Evolutionary conservation across 2,329 filamentous ascomycete species (phyloP).

Genomic region (Aaosphaeria arxii): DNA sequence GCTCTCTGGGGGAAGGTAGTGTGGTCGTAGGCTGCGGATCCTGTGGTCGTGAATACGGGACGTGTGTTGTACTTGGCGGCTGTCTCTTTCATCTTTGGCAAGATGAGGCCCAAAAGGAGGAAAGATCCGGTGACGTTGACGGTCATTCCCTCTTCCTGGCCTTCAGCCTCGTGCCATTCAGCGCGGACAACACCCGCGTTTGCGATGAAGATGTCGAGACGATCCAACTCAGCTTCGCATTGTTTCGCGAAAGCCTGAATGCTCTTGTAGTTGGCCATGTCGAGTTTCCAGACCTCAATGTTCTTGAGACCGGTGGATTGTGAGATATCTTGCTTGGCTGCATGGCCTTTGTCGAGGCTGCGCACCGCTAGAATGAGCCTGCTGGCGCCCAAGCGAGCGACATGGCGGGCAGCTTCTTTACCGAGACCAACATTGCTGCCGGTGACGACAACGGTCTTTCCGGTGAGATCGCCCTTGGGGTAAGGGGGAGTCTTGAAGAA

Average conservation of each 20-base stretch:
- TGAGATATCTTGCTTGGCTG: conserved; percentile 30
- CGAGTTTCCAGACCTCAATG: conserved; percentile 48
- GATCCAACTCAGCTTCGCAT: conserved; percentile 12
- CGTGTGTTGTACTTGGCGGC: conserved; percentile 16
- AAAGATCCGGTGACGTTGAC: background rate
- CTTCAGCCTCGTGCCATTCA: conserved; percentile 14
- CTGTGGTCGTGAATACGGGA: conserved; percentile 28
- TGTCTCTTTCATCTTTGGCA: conserved; percentile 12
- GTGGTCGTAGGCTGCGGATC: conserved; percentile 28
- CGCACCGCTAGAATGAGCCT: conserved; percentile 48
- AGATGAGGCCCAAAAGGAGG: background rate
- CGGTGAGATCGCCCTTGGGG: conserved; percentile 14
- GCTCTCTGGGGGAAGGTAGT: conserved; percentile 21
- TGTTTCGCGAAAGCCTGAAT: conserved; percentile 31
- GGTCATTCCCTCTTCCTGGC: background rate
- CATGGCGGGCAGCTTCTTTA: conserved; percentile 44
- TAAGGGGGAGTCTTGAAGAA: conserved; percentile 35
- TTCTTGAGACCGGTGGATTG: conserved; percentile 7
- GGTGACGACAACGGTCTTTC: conserved; percentile 46
- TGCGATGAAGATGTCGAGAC: conserved; percentile 36
- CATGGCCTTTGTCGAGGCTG: conserved; percentile 42
- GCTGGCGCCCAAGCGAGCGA: conserved; percentile 37
- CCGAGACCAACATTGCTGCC: conserved; percentile 49
- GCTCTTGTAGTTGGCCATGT: conserved; percentile 39
- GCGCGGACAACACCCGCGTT: conserved; percentile 38